These are phyloP conservation scores for Saccharomyces pastorianus DNA, from an alignment of 1,139 yeast species.

Conservation along the genomic window DNA sequence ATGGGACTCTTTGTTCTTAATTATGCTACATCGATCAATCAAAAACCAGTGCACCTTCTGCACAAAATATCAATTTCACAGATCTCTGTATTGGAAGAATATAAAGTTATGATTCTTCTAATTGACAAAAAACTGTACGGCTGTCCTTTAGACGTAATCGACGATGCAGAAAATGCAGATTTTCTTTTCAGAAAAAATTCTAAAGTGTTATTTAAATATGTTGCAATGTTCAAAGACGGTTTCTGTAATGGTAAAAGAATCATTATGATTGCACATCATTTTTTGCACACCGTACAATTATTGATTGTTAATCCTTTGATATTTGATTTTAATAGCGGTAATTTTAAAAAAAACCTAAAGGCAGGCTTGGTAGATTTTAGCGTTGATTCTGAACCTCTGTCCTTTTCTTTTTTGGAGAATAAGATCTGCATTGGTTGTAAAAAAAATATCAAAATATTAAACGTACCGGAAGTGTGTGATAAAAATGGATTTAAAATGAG, in stretches of 20 bases:
- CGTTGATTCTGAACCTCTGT: slow-evolving; percentile 75
- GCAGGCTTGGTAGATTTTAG: slow-evolving; percentile 57
- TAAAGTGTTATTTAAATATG: slow-evolving; percentile 73
- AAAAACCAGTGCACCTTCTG: slow-evolving; percentile 57
- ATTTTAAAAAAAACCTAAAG: slow-evolving; percentile 55
- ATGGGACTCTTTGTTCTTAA: not conserved
- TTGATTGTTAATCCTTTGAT: not conserved
- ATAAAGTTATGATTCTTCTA: slow-evolving; percentile 68
- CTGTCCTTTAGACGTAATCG: slow-evolving; percentile 71
- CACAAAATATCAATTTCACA: slow-evolving; percentile 72
- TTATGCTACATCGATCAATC: not conserved
- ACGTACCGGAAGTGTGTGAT: slow-evolving; percentile 23
- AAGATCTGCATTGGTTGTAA: slow-evolving; percentile 87
- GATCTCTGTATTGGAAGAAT: slow-evolving; percentile 82
- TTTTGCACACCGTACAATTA: slow-evolving; percentile 18
- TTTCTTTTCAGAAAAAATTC: slow-evolving; percentile 44
- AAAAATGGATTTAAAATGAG: not conserved
- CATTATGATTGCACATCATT: slow-evolving; percentile 79
- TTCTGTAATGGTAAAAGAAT: slow-evolving; percentile 78
- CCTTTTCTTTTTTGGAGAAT: slow-evolving; percentile 75
- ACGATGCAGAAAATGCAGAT: slow-evolving; percentile 48
- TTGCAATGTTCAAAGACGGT: slow-evolving; percentile 80
- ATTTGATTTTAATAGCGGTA: not conserved
- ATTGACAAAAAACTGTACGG: slow-evolving; percentile 75
- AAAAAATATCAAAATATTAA: slow-evolving; percentile 84